Conservation (phyloP, 352 stramenopile species). For the Phytophthora pluvialis region DNA sequence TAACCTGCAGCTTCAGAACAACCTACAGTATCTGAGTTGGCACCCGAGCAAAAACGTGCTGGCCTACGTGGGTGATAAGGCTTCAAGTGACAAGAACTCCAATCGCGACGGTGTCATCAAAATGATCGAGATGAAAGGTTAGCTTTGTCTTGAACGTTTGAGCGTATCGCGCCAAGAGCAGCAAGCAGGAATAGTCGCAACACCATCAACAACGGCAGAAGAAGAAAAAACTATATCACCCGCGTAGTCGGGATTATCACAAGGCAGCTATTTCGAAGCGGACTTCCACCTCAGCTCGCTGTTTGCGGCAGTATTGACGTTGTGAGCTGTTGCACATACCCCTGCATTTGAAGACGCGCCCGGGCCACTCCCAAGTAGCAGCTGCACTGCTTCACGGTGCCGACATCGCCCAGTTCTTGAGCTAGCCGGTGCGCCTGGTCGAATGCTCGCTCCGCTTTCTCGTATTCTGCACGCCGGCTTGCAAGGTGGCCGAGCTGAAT, state of each 20-base stretch:
- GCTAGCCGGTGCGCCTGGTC: constrained; percentile 83
- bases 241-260: not conserved
- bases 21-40: constrained; percentile 82
- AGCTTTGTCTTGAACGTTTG: constrained; percentile 11
- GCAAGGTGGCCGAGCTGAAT: constrained; percentile 86
- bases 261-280: constrained; percentile 1
- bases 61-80: constrained; percentile 85
- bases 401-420: constrained; percentile 65
- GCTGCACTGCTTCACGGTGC: constrained; percentile 79
- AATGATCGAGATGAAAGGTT: constrained; percentile 76
- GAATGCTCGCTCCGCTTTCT: constrained; percentile 76
- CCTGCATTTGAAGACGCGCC: constrained; percentile 69
- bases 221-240: constrained; percentile 20
- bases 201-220: constrained; percentile 8
- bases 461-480: constrained; percentile 57
- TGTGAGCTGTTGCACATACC: constrained; percentile 59
- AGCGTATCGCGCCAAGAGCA: not conserved
- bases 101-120: constrained; percentile 88
- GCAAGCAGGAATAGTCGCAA: constrained; percentile 9
- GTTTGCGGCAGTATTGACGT: constrained; percentile 29
- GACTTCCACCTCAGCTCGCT: constrained; percentile 8
- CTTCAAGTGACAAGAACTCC: constrained; percentile 77
- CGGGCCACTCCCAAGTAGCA: constrained; percentile 83
- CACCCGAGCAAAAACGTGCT: constrained; percentile 85
- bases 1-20: constrained; percentile 73